phyloP scores from a whole-genome alignment of 1,284 basidiomycete species.

The Malassezia equina region DNA sequence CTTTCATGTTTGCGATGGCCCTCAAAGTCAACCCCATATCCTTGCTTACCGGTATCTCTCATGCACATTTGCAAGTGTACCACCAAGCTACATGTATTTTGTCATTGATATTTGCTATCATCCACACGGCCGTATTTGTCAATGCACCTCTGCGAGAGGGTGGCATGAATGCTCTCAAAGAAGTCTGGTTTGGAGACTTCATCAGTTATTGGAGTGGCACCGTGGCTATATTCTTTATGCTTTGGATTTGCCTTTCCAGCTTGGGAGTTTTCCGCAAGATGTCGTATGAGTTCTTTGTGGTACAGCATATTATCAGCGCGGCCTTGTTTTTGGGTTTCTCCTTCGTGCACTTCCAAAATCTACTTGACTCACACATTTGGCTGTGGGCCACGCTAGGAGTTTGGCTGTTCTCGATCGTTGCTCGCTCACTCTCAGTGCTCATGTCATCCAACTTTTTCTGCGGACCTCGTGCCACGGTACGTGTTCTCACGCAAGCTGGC shows the following conservation, averaged over 20 bases:
- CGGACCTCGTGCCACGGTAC: not conserved
- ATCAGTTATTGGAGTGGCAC: conserved; percentile 30
- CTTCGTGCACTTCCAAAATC: conserved; percentile 13
- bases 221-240: conserved; percentile 24
- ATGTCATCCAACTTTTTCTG: conserved; percentile 8
- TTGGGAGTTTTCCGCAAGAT: conserved; percentile 26
- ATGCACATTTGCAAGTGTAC: conserved; percentile 39
- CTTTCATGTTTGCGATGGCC: conserved; percentile 31
- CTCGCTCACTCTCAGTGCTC: not conserved
- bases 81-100: conserved; percentile 39
- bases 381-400: conserved; percentile 12
- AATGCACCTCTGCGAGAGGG: conserved; percentile 25
- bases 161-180: conserved; percentile 22
- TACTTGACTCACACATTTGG: not conserved
- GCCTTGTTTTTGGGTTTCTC: conserved; percentile 27
- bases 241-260: conserved; percentile 30
- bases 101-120: conserved; percentile 31
- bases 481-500: not conserved
- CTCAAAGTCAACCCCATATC: conserved; percentile 41
- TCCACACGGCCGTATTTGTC: conserved; percentile 40
- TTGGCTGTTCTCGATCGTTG: conserved; percentile 6
- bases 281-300: conserved; percentile 42
- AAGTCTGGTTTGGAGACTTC: conserved; percentile 17
- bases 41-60: conserved; percentile 29
- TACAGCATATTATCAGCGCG: conserved; percentile 30